phyloP scores from a whole-genome alignment of 2,329 filamentous ascomycete genomes.

The Geoglossum cookeanum region DNA sequence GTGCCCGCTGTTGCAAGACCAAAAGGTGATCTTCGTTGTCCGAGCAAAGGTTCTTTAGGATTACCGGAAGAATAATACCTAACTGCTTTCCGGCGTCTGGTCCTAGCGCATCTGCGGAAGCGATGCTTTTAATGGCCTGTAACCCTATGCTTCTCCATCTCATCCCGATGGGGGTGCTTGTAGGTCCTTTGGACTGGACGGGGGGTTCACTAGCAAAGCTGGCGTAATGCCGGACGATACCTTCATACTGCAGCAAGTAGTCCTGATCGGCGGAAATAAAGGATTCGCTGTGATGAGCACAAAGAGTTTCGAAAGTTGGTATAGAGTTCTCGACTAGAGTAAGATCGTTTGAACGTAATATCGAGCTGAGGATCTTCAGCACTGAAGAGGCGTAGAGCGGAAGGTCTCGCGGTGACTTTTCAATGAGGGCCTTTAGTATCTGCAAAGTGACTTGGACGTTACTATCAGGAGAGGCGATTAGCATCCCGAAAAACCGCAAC shows the following conservation, averaged over 20 bases:
- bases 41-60: constrained; percentile 72
- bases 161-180: constrained; percentile 55
- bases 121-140: constrained; percentile 59
- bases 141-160: constrained; percentile 59
- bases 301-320: constrained; percentile 73
- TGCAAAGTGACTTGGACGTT: constrained; percentile 91
- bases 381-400: constrained; percentile 74
- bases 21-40: constrained; percentile 51
- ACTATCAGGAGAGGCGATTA: constrained; percentile 25
- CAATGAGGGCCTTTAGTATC: constrained; percentile 77
- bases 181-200: constrained; percentile 27
- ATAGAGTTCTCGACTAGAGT: constrained; percentile 84
- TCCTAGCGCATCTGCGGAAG: constrained; percentile 59
- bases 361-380: constrained; percentile 63
- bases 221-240: constrained; percentile 63
- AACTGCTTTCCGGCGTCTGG: constrained; percentile 60
- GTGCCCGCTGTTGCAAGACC: constrained; percentile 45
- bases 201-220: constrained; percentile 51
- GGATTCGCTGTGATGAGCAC: constrained; percentile 70
- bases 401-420: constrained; percentile 79
- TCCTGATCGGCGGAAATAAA: constrained; percentile 70
- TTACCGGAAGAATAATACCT: constrained; percentile 59
- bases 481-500: background rate
- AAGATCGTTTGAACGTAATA: constrained; percentile 72
- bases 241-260: constrained; percentile 66